Evolutionary conservation across 2,329 filamentous ascomycete species (phyloP).

Genomic region (Epichloe baconii): DNA sequence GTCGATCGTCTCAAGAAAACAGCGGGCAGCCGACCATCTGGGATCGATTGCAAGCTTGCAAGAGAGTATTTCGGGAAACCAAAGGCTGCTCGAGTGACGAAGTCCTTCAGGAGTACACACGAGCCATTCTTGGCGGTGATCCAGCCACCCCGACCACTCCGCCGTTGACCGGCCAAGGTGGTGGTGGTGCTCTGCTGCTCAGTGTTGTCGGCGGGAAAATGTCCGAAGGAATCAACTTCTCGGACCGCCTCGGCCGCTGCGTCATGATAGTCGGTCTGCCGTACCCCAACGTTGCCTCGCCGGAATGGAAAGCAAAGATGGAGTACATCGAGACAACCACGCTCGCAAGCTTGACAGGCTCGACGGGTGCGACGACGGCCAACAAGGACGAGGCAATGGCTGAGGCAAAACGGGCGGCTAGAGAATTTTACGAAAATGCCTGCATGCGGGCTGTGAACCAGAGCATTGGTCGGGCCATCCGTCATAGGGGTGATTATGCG

Average conservation of each 20-base stretch:
- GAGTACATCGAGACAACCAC: slow-evolving; percentile 64
- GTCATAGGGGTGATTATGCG: slow-evolving; percentile 80
- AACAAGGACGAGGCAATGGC: slow-evolving; percentile 16
- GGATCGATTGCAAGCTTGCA: slow-evolving; percentile 43
- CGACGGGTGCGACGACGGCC: slow-evolving; percentile 6
- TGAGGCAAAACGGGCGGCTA: slow-evolving; percentile 42
- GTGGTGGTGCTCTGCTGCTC: slow-evolving; percentile 60
- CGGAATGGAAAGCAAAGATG: slow-evolving; percentile 88
- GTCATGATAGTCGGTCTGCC: slow-evolving; percentile 87
- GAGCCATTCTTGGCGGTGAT: slow-evolving; percentile 43
- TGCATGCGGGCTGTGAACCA: slow-evolving; percentile 98
- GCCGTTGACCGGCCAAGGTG: slow-evolving; percentile 11
- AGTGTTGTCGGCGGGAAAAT: slow-evolving; percentile 90
- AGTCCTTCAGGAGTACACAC: slow-evolving; percentile 59
- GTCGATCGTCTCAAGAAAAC: slow-evolving; percentile 19
- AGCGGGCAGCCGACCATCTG: slow-evolving; percentile 34
- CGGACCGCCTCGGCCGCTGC: slow-evolving; percentile 74
- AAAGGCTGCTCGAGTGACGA: slow-evolving; percentile 50
- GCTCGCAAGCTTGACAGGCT: slow-evolving; percentile 19
- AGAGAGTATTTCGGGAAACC: slow-evolving; percentile 48
- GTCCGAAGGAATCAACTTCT: slow-evolving; percentile 97
- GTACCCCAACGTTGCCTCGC: slow-evolving; percentile 78
- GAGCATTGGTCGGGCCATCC: slow-evolving; percentile 83
- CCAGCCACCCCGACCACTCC: not conserved
- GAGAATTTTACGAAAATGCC: slow-evolving; percentile 83